Evolutionary conservation across 2,329 filamentous ascomycete genomes (phyloP), one percentile per base, ranked within the genome.

Genomic region (Epichloe gansuensis): DNA sequence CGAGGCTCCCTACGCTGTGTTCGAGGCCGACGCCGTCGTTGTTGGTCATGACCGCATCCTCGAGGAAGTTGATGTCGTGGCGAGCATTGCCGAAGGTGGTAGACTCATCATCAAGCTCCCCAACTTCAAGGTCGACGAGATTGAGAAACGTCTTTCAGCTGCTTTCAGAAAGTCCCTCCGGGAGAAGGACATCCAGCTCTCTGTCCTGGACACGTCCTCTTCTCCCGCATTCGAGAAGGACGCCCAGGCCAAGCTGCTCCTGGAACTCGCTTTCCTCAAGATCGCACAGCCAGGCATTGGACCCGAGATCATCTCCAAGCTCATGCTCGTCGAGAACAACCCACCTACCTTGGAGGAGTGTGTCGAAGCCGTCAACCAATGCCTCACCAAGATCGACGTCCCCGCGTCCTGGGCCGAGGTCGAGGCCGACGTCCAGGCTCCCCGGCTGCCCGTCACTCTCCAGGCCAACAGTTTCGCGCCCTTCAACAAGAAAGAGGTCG

Each of bases 181-280:
- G 51, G 75, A 82, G 62, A 88, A 87, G 68, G 76, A 78, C 37
- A 73, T 91, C 37, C 72, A 84, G 56, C 76, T 98, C 38, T 86
- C 83, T 60, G 72, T 94, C 37, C 68, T 97, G 13, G 89, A 98
- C 65, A 75, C 85, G 5, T 74, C 83, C 1, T 75, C 76, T 49
- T 83, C 82, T 7, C 79, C 83, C 39, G 81, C 83, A 48, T 78
- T 86, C n/a, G 78, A 83, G 58, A 80, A 83, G 58, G 77, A 88
- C 52, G 71, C 81, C 6, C 79, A 86, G 58, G 73, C 86, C 60
- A 76, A 81, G 53, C 76, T 86, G 44, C 75, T 95, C 13, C 72
- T 87, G 3, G 86, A 96, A 69, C 73, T 94, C 42, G 83, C 89
- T 7, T 96, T 97, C 75, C 69, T 97, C 57, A 85, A 86, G 63